These are phyloP conservation scores for Takakia lepidozioides DNA, from an alignment of 225 moss, liverwort and hornwort species.

Conservation along the genomic window DNA sequence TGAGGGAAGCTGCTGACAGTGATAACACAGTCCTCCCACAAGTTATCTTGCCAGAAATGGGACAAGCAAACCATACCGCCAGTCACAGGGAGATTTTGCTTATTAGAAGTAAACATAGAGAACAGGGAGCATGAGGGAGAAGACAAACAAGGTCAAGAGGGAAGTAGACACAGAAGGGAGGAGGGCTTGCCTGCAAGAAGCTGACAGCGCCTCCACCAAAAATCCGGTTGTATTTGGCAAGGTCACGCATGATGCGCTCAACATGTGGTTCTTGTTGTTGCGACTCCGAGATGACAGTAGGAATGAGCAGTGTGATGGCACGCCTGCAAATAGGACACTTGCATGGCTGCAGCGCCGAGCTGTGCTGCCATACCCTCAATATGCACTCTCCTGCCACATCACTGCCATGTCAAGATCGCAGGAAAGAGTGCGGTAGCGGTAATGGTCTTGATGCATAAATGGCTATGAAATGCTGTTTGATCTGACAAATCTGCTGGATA, in stretches of 20 bases:
- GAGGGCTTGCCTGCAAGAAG: constrained; percentile 49
- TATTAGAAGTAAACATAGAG: too few relatives aligned
- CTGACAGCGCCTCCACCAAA: constrained; percentile 93
- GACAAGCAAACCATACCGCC: too few relatives aligned
- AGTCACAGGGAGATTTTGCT: too few relatives aligned
- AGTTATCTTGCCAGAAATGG: too few relatives aligned
- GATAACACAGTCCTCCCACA: too few relatives aligned
- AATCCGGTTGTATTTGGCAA: constrained; percentile 92
- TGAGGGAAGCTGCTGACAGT: too few relatives aligned
- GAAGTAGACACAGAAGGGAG: neutral
- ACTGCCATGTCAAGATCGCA: constrained; percentile 10
- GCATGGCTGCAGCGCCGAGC: constrained; percentile 87
- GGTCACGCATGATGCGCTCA: constrained; percentile 63
- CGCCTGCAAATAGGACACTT: constrained; percentile 94
- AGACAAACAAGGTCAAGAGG: neutral
- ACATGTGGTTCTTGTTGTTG: constrained; percentile 46
- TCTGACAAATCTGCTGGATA: too few relatives aligned
- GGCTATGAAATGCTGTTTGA: too few relatives aligned
- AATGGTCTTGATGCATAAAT: too few relatives aligned
- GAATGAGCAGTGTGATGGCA: constrained; percentile 83
- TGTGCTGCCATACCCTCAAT: constrained; percentile 94
- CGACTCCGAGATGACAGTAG: constrained; percentile 41
- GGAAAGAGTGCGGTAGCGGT: too few relatives aligned
- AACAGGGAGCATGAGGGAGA: neutral
- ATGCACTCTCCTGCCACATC: constrained; percentile 75